phyloP scores from a whole-genome alignment of 2,329 filamentous ascomycete species.

The Microascus cirrosus region DNA sequence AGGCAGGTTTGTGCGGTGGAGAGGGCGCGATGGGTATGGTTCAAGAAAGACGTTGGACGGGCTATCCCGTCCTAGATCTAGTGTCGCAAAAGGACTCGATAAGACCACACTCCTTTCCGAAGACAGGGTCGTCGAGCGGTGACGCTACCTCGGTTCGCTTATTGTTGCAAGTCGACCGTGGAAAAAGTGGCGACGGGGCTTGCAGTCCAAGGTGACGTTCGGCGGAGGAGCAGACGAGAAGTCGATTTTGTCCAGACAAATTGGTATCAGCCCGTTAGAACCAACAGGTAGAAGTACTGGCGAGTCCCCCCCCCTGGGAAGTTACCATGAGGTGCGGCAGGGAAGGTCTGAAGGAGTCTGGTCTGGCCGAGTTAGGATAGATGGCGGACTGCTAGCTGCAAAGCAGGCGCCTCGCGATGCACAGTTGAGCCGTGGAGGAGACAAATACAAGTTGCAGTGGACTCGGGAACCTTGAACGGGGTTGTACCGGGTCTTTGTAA shows the following conservation, averaged over 20 bases:
- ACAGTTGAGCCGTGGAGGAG: slow-evolving; percentile 8
- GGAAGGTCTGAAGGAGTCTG: slow-evolving; percentile 3
- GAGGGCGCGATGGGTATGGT: background rate
- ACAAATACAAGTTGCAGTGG: slow-evolving; percentile 1
- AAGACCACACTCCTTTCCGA: background rate
- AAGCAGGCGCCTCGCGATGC: slow-evolving; percentile 10
- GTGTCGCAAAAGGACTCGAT: background rate
- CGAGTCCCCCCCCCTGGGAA: background rate
- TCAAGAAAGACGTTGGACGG: background rate
- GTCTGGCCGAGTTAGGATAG: slow-evolving; percentile 8
- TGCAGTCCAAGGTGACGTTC: background rate
- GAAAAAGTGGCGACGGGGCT: background rate
- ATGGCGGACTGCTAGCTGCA: slow-evolving; percentile 8
- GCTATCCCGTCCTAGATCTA: background rate
- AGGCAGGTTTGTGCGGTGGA: background rate
- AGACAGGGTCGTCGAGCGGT: background rate
- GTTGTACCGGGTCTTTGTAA: slow-evolving; percentile 2
- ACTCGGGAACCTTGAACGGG: background rate
- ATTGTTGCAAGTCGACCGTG: background rate
- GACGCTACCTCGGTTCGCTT: background rate
- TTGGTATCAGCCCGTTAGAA: background rate
- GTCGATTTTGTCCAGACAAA: background rate
- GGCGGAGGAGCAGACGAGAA: background rate
- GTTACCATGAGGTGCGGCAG: slow-evolving; percentile 3
- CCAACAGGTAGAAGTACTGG: background rate